Base-by-base conservation (phyloP, 192 early-diverging fungal species). In the Gaertneriomyces semiglobifer region DNA sequence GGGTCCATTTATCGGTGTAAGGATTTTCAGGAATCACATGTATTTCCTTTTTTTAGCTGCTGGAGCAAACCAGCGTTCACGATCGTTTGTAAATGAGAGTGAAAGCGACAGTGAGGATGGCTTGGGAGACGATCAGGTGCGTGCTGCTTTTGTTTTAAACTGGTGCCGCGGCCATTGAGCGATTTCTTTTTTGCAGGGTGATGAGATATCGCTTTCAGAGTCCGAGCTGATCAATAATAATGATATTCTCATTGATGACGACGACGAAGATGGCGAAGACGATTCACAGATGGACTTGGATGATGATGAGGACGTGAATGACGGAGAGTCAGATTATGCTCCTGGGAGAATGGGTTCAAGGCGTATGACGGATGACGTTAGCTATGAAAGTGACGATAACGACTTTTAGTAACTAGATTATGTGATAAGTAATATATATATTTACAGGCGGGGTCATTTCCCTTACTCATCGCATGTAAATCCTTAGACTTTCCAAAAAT, bases 401-500 rank as follows among this genome's bases (percentile, higher is more conserved):
- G 50, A 52, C 50, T 52, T 52, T 52, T 52, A 52, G 50, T 52
- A 20, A 6, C 20, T 52, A n/a, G n/a, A 52, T 5, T 52, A 52
- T 52, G 25, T 33, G 25, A 33, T 33, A 33, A 33, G 25, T 33
- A 33, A 33, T 33, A 33, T 33, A 33, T 33, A 33, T 33, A 33
- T 33, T 1, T 33, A 33, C 25, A 33, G n/a, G n/a, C n/a, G n/a
- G n/a, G n/a, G 25, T 33, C 25, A 33, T 33, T 33, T 33, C 25
- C 25, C 25, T 0, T 33, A 33, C 25, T 65, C 63, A 52, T 48
- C 53, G 66, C 59, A 76, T 64, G 5, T 60, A 53, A 6, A 10
- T 65, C 58, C 74, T 68, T 47, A 80, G 54, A 48, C 52, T 68
- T 53, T 76, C 79, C 68, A 81, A 66, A 68, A 81, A 77, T n/a